Evolutionary conservation across 352 stramenopile species (phyloP).

Genomic region (Phytophthora capsici): DNA sequence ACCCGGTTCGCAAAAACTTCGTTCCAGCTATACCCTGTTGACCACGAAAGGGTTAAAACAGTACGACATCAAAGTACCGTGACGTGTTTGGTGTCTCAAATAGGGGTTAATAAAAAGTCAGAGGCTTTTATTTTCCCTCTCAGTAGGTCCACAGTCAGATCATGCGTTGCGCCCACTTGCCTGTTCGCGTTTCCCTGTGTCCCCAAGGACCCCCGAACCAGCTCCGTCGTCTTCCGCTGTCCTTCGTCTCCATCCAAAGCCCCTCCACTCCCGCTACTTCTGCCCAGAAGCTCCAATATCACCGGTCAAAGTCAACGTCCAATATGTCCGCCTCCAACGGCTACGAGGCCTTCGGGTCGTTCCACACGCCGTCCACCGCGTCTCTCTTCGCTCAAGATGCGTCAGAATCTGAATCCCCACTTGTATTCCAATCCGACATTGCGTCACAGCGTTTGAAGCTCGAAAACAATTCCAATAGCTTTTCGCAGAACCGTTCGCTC

Average conservation of each 20-base stretch:
- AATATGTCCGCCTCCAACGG: slow-evolving; percentile 24
- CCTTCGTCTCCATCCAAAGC: not conserved
- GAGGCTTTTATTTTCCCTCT: no score
- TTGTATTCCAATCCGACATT: slow-evolving; percentile 29
- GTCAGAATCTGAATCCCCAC: not conserved
- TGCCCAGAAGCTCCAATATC: slow-evolving; percentile 13
- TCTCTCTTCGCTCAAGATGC: slow-evolving; percentile 53
- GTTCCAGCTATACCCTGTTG: no score
- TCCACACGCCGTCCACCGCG: slow-evolving; percentile 70
- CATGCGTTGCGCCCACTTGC: slow-evolving; percentile 5
- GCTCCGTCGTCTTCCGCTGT: not conserved
- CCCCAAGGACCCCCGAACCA: not conserved
- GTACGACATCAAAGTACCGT: no score
- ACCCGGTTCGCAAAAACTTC: no score
- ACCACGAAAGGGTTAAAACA: no score
- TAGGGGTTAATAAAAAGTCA: no score
- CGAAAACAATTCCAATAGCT: slow-evolving; percentile 14
- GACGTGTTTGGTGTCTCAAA: no score
- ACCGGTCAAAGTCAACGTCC: slow-evolving; percentile 7
- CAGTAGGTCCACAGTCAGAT: no score
- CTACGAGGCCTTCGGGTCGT: slow-evolving; percentile 82
- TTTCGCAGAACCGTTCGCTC: slow-evolving; percentile 38
- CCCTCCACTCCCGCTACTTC: not conserved
- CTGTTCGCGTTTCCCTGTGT: not conserved
- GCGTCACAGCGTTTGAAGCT: slow-evolving; percentile 24